phyloP scores from a whole-genome alignment of 78 protist genomes.

The Pelomyxa schiedti region DNA sequence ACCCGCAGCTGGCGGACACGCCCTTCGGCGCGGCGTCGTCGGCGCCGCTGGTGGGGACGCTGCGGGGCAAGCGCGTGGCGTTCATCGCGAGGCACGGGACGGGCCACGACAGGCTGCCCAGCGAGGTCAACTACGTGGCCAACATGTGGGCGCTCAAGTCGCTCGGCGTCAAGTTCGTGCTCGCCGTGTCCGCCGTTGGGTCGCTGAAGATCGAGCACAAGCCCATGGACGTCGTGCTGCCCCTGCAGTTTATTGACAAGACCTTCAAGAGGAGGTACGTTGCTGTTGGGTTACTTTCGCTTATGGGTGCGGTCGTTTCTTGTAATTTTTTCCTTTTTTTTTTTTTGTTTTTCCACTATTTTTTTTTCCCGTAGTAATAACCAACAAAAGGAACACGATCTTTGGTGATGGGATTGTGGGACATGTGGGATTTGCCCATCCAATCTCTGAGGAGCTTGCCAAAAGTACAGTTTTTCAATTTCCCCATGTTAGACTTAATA shows the following conservation, averaged over 20 bases:
- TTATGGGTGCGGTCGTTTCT: neutral
- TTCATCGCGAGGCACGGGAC: conserved; percentile 47
- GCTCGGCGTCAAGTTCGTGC: conserved; percentile 19
- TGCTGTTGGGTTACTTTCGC: conserved; percentile 1
- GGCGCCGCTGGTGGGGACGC: neutral
- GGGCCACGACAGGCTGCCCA: conserved; percentile 27
- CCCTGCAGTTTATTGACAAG: conserved; percentile 54
- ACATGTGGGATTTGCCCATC: conserved; percentile 38
- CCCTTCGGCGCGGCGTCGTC: neutral
- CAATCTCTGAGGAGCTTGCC: conserved; percentile 7
- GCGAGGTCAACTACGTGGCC: conserved; percentile 45
- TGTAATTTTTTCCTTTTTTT: neutral
- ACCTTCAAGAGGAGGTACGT: conserved; percentile 31
- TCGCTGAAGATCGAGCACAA: conserved; percentile 20
- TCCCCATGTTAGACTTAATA: too few species aligned
- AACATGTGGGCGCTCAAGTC: conserved; percentile 41
- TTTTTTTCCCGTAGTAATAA: neutral
- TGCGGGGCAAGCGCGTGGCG: neutral
- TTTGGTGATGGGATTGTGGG: neutral
- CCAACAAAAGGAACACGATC: neutral
- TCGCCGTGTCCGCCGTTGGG: conserved; percentile 33
- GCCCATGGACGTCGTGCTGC: conserved; percentile 36
- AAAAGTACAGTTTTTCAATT: too few species aligned
- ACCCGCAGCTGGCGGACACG: neutral
- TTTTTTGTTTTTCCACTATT: too few species aligned